A percentile compares a stretch with the other conserved stretches of the same genome.
Conservation (phyloP, 2,329 filamentous ascomycete species). For the Ophiocordyceps polyrhachis-furcata region DNA sequence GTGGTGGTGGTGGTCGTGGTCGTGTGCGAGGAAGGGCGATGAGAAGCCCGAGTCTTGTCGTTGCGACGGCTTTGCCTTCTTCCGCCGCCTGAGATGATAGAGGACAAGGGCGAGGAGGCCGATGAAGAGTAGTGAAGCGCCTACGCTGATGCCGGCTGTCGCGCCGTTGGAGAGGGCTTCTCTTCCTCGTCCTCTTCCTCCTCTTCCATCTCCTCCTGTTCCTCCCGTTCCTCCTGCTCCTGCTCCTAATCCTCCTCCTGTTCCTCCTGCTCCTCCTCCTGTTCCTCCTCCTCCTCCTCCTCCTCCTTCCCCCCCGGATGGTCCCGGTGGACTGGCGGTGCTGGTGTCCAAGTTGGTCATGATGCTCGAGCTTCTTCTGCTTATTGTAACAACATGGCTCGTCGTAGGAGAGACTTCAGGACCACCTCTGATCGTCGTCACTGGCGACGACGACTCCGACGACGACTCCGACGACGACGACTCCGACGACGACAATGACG, state of each 20-base stretch:
- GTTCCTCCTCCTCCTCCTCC: neutral
- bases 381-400: neutral
- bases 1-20: neutral
- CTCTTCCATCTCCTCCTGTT: neutral
- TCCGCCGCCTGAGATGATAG: neutral
- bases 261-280: neutral
- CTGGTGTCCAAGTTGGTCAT: no score
- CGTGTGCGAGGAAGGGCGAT: neutral
- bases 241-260: no score
- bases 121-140: neutral
- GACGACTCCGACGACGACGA: no score
- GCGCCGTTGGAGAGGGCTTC: neutral
- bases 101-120: neutral
- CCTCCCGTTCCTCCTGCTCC: neutral
- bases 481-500: no score
- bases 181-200: no score
- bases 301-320: neutral
- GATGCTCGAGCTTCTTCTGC: no score
- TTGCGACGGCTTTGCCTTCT: no score
- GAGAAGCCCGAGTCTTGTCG: no score
- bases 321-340: neutral
- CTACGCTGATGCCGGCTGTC: neutral
- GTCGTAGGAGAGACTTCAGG: no score
- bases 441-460: neutral
- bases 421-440: no score